Evolutionary conservation across 305 asterid species (phyloP).

Genomic region (Fraxinus angustifolia): DNA sequence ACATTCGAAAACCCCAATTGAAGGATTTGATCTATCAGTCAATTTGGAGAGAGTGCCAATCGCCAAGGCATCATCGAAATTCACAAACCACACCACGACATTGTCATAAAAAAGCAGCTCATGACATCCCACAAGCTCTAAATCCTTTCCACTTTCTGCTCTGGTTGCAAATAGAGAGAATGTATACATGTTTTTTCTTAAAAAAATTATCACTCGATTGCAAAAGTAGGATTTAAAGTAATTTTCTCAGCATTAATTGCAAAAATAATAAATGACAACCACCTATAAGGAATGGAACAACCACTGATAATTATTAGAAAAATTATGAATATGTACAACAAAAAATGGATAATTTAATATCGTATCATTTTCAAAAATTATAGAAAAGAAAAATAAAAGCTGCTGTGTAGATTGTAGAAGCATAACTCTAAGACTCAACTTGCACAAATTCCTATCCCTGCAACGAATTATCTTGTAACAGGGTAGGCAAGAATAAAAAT

Average conservation of each 20-base stretch:
- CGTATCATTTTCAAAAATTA: conserved; percentile 17
- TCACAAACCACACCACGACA: background rate
- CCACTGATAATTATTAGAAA: background rate
- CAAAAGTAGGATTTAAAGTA: background rate
- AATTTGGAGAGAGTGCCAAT: background rate
- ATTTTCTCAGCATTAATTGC: background rate
- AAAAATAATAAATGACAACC: background rate
- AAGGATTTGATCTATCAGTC: background rate
- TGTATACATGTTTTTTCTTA: no score
- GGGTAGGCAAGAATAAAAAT: conserved; percentile 45
- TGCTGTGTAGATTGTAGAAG: conserved; percentile 32
- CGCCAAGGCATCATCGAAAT: background rate
- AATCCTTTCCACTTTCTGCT: background rate
- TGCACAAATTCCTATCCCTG: conserved; percentile 41
- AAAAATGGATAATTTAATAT: background rate
- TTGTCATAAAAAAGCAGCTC: background rate
- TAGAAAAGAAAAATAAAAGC: conserved; percentile 5
- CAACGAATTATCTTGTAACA: conserved; percentile 23
- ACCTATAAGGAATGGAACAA: background rate
- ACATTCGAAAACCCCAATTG: background rate
- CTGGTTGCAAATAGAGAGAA: background rate
- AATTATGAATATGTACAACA: background rate
- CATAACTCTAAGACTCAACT: conserved; percentile 38
- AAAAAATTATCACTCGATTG: background rate
- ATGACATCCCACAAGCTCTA: background rate